phyloP scores from a whole-genome alignment of 768 basidiomycete species.

The Boletellus emodensis region DNA sequence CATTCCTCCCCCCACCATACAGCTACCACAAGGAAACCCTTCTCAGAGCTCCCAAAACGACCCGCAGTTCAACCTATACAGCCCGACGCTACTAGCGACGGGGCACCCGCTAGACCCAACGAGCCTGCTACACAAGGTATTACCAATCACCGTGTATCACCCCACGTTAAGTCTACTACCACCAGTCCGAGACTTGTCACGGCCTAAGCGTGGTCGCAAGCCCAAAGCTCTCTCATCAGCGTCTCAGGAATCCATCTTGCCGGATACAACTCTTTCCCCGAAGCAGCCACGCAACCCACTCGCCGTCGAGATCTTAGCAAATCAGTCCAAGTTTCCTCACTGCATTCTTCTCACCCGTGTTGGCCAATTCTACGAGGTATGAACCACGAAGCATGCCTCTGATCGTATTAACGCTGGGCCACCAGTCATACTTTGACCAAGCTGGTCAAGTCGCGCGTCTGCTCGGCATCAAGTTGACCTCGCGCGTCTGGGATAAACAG shows the following conservation, averaged over 20 bases:
- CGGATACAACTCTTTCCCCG: not conserved
- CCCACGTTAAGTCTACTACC: not conserved
- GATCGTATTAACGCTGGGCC: conserved; percentile 3
- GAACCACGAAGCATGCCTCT: conserved; percentile 6
- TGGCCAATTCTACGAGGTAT: conserved; percentile 93
- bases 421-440: conserved; percentile 91
- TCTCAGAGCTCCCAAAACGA: conserved; percentile 53
- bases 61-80: conserved; percentile 10
- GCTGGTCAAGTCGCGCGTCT: conserved; percentile 72
- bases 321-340: conserved; percentile 75
- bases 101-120: not conserved
- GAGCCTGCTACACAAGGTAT: conserved; percentile 6
- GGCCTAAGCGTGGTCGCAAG: conserved; percentile 18
- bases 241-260: not conserved
- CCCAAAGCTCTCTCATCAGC: not conserved
- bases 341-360: conserved; percentile 89
- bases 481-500: conserved; percentile 66
- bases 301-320: conserved; percentile 65
- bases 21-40: conserved; percentile 46
- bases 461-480: conserved; percentile 80
- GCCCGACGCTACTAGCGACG: not conserved
- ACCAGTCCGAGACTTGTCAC: conserved; percentile 1
- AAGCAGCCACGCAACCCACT: conserved; percentile 46
- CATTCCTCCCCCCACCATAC: conserved; percentile 8
- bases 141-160: not conserved